A percentile compares a stretch with the other conserved stretches of the same genome.
phyloP scores from a whole-genome alignment of 2,329 filamentous ascomycete genomes.

The Ceratocystis diversiconidia region DNA sequence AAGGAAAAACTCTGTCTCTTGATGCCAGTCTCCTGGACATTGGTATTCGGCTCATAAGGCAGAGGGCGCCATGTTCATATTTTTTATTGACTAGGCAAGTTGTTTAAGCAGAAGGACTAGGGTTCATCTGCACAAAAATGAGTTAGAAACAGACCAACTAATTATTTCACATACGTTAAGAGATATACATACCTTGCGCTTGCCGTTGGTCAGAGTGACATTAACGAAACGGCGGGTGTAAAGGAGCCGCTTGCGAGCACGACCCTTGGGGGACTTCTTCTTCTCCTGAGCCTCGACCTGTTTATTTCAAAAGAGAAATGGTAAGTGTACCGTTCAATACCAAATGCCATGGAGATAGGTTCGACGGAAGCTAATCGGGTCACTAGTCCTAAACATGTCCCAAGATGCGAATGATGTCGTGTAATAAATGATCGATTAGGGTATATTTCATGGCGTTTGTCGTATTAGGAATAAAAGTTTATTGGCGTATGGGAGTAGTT shows the following conservation, averaged over 20 bases:
- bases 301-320: slow-evolving; percentile 15
- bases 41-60: slow-evolving; percentile 11
- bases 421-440: background rate
- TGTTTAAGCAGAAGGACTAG: slow-evolving; percentile 29
- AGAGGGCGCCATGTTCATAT: slow-evolving; percentile 13
- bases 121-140: slow-evolving; percentile 27
- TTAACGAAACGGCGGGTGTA: slow-evolving; percentile 98
- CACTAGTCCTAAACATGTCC: background rate
- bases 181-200: slow-evolving; percentile 65
- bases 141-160: background rate
- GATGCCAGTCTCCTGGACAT: slow-evolving; percentile 10
- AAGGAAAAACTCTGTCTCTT: slow-evolving; percentile 6
- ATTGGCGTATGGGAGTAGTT: background rate
- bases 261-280: slow-evolving; percentile 92
- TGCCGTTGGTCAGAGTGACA: slow-evolving; percentile 91
- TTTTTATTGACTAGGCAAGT: slow-evolving; percentile 16
- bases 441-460: background rate
- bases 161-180: background rate
- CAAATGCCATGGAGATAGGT: too few species aligned
- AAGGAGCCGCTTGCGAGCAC: slow-evolving; percentile 89
- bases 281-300: slow-evolving; percentile 87
- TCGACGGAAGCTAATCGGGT: background rate
- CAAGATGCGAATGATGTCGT: too few species aligned
- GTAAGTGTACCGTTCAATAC: background rate
- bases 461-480: background rate